Base-by-base conservation (phyloP, 2,329 filamentous ascomycete genomes). In the Chrysosporium queenslandicum region DNA sequence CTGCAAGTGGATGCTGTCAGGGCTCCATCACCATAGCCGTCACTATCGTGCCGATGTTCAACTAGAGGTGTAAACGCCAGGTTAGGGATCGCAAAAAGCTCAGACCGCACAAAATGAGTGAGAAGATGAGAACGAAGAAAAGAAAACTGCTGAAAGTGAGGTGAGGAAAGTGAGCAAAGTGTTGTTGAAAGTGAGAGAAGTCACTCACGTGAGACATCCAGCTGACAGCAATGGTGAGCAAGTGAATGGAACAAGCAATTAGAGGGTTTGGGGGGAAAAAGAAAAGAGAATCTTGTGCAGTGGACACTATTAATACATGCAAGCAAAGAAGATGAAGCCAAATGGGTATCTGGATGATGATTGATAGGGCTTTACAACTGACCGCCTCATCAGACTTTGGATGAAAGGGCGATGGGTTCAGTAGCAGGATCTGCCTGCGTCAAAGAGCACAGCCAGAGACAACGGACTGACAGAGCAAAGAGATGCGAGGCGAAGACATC, bases 141-240 rank as follows among this genome's bases (percentile, higher is more conserved):
- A 23, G 41, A 37, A 46, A 12, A 30, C 30, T 29, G 14, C 49
- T 37, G 23, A n/a, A 43, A 29, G n/a, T 23, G 14, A 29, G 34
- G 2, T 20, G n/a, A 41, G 16, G 21, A 39, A 29, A 23, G 20
- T 34, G 43, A 48, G 23, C 1, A 21, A 50, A 42, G 36, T 49
- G 37, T 50, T 50, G n/a, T 41, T 32, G 47, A 4, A 45, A 47
- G n/a, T n/a, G 34, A 14, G 21, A 18, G 21, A 18, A 40, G 40
- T 27, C 34, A 45, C 49, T 51, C 49, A 51, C 49, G 49, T 51
- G 49, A 51, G 29, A 21, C 29, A 51, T 27, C 30, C 39, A 51
- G 49, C 49, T 51, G 49, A 51, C 49, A 18, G 49, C 18, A 14
- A 23, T 43, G 18, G 14, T 37, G 49, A 51, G 21, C 37, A 42